These are phyloP conservation scores for Aspergillus vadensis DNA, from an alignment of 2,329 filamentous ascomycete genomes.

Conservation along the genomic window DNA sequence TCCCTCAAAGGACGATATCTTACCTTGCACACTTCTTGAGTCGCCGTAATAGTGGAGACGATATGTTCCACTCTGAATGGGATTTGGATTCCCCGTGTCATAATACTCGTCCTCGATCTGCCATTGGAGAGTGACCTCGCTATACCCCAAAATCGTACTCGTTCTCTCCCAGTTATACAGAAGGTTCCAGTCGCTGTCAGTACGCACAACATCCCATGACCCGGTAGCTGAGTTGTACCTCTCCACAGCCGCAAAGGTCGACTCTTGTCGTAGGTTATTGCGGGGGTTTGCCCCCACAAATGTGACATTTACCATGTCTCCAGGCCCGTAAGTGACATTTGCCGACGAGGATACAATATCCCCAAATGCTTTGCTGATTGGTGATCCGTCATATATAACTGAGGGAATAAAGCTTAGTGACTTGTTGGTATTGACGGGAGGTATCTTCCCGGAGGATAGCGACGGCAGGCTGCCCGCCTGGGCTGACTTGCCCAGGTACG, in stretches of 20 bases:
- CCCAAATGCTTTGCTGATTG: constrained; percentile 70
- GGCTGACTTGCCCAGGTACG: constrained; percentile 60
- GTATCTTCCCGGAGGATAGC: constrained; percentile 59
- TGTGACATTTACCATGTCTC: constrained; percentile 63
- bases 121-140: constrained; percentile 79
- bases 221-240: constrained; percentile 49
- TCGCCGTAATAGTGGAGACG: constrained; percentile 83
- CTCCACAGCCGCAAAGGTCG: constrained; percentile 78
- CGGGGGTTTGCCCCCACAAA: constrained; percentile 89
- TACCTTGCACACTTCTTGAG: constrained; percentile 65
- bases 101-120: constrained; percentile 66
- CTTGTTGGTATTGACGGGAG: constrained; percentile 76
- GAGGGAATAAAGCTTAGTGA: constrained; percentile 78
- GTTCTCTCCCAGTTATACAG: constrained; percentile 78
- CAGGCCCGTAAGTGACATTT: constrained; percentile 57
- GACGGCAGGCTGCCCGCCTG: constrained; percentile 41
- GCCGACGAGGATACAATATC: constrained; percentile 59
- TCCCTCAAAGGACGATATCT: constrained; percentile 69
- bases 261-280: constrained; percentile 79
- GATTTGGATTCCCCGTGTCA: constrained; percentile 35
- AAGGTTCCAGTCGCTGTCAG: constrained; percentile 81
- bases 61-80: constrained; percentile 64
- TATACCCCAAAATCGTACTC: constrained; percentile 69
- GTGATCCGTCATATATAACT: constrained; percentile 72
- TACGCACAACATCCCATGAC: constrained; percentile 66